Percentiles rank a stretch among this genome's conserved stretches.
Conservation (phyloP, 2,329 filamentous ascomycete species). For the Aureobasidium sp. region DNA sequence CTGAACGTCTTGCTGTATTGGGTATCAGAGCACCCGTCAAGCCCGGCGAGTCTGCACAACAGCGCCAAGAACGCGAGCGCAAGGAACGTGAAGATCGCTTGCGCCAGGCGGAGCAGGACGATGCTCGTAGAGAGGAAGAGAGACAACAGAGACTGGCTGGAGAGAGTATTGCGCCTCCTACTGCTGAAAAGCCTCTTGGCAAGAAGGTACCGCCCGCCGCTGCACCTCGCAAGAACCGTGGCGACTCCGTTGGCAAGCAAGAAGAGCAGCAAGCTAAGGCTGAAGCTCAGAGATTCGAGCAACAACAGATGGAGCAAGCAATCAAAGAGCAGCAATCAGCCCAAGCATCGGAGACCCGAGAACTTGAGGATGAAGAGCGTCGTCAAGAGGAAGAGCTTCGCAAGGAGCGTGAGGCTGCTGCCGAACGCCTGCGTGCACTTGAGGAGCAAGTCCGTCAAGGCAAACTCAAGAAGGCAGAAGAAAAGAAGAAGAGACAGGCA, state of each 20-base stretch:
- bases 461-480: conserved; percentile 93
- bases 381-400: conserved; percentile 73
- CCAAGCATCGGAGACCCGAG: conserved; percentile 63
- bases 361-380: conserved; percentile 69
- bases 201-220: conserved; percentile 58
- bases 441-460: conserved; percentile 91
- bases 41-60: conserved; percentile 65
- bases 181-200: conserved; percentile 32
- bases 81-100: conserved; percentile 81
- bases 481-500: conserved; percentile 86
- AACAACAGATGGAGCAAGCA: conserved; percentile 44
- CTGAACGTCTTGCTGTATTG: conserved; percentile 85
- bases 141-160: conserved; percentile 74
- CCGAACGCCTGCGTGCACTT: conserved; percentile 75
- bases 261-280: conserved; percentile 43
- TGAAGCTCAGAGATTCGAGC: conserved; percentile 53
- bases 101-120: conserved; percentile 86
- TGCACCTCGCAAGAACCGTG: conserved; percentile 56
- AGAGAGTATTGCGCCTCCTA: conserved; percentile 59
- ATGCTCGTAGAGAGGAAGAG: conserved; percentile 79
- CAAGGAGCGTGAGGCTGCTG: conserved; percentile 70
- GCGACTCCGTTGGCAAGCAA: conserved; percentile 48
- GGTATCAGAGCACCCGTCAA: conserved; percentile 80
- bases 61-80: conserved; percentile 81
- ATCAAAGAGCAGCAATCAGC: conserved; percentile 63